A percentile compares a stretch with the other conserved stretches of the same genome.
phyloP scores from a whole-genome alignment of 805 yeast genomes.

The Ogataea ganodermae region DNA sequence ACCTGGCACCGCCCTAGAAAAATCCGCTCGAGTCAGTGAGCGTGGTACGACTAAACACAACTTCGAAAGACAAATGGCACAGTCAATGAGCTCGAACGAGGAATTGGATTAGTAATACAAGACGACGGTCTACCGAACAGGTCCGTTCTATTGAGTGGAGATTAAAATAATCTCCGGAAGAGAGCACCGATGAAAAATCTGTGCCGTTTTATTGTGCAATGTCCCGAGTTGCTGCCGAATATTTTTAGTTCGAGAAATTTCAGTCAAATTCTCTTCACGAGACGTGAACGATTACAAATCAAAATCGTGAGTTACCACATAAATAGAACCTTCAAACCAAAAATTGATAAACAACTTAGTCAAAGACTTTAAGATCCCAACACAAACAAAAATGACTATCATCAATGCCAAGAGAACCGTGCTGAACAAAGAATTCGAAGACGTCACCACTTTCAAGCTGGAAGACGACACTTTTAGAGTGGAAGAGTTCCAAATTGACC shows the following conservation, averaged over 20 bases:
- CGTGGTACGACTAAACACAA: too few relatives aligned
- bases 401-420: constrained; percentile 6
- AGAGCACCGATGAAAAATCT: too few relatives aligned
- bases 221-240: constrained; percentile 3
- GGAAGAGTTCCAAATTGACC: constrained; percentile 7
- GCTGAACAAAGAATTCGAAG: constrained; percentile 8
- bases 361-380: too few relatives aligned
- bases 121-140: too few relatives aligned
- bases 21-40: too few relatives aligned
- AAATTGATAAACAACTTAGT: too few relatives aligned
- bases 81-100: too few relatives aligned
- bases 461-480: constrained; percentile 8
- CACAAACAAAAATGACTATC: constrained; percentile 1
- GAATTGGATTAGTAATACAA: too few relatives aligned
- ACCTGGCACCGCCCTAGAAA: too few relatives aligned
- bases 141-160: too few relatives aligned
- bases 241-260: neutral
- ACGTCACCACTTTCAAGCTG: neutral
- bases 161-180: neutral
- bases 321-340: neutral
- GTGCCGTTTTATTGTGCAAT: neutral
- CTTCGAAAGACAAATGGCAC: too few relatives aligned
- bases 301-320: neutral
- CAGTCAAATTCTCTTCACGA: neutral
- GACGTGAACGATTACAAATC: neutral